Evolutionary conservation across 2,329 filamentous ascomycete species (phyloP).

Genomic region (Penicillium sp.): DNA sequence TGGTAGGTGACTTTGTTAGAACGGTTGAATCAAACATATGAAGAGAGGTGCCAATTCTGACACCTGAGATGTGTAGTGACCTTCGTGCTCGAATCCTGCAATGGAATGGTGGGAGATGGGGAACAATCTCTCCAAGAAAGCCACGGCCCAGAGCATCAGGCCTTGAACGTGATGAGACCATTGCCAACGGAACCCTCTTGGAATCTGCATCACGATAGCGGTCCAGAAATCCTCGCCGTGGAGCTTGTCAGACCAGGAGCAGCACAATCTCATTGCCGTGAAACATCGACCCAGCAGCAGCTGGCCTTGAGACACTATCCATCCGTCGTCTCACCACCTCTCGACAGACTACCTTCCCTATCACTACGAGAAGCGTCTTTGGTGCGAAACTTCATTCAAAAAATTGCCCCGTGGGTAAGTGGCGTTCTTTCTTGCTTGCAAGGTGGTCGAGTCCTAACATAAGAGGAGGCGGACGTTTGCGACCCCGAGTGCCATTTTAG

Average conservation of each 20-base stretch:
- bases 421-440: background rate
- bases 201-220: background rate
- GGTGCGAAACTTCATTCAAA: slow-evolving; percentile 40
- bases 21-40: background rate
- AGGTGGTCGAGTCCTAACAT: background rate
- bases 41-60: background rate
- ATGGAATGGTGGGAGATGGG: slow-evolving; percentile 18
- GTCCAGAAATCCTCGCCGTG: background rate
- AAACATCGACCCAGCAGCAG: background rate
- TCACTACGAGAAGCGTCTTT: slow-evolving; percentile 39
- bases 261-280: background rate
- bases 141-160: background rate
- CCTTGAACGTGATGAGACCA: background rate
- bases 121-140: background rate
- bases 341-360: slow-evolving; percentile 19
- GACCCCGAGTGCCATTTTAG: slow-evolving; percentile 47
- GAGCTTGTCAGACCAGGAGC: background rate
- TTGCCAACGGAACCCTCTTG: background rate
- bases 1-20: slow-evolving; percentile 22
- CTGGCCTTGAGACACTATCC: slow-evolving; percentile 16
- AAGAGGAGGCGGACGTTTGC: slow-evolving; percentile 40
- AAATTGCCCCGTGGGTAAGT: slow-evolving; percentile 40
- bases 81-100: slow-evolving; percentile 32
- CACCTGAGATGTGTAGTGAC: slow-evolving; percentile 24
- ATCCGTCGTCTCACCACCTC: background rate